Percentiles rank a stretch among this genome's conserved stretches.
Conservation (phyloP, 202 grass and related monocot genomes). For the Tripidium arundinaceum region DNA sequence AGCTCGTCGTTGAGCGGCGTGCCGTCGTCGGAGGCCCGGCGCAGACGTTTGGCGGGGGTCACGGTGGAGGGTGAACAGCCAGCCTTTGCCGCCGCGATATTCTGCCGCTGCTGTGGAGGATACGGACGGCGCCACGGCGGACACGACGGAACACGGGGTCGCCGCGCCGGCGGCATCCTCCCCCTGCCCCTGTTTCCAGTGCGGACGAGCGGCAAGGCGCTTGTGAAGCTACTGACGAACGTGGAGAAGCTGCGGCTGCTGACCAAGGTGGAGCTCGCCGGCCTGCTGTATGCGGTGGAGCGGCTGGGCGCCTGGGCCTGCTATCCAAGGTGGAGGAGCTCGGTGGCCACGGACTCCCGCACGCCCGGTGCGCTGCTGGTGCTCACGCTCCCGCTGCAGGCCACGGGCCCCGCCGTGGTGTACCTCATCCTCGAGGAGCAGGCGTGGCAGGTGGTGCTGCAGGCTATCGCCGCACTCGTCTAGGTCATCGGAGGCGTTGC, state of each 20-base stretch:
- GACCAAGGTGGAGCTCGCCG: constrained; percentile 84
- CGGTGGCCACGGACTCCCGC: constrained; percentile 67
- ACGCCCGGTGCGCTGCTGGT: constrained; percentile 58
- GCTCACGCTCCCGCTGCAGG: constrained; percentile 55
- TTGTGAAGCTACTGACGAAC: constrained; percentile 87
- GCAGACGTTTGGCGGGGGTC: neutral
- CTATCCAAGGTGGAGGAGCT: constrained; percentile 94
- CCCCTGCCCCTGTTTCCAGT: no score
- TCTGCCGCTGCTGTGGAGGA: neutral
- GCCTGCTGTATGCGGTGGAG: constrained; percentile 78
- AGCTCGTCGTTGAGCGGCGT: neutral
- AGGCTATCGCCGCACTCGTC: constrained; percentile 53
- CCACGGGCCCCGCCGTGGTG: constrained; percentile 59
- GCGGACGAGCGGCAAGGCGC: constrained; percentile 18
- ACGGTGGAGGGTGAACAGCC: neutral
- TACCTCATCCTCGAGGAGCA: constrained; percentile 82
- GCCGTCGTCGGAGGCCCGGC: neutral
- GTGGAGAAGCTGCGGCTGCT: constrained; percentile 89
- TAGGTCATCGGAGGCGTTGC: constrained; percentile 69
- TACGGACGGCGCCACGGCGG: neutral
- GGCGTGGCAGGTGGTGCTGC: constrained; percentile 77
- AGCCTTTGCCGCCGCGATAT: neutral
- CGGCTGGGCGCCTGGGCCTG: constrained; percentile 70
- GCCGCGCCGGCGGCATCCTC: neutral
- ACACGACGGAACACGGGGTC: neutral